Conservation (phyloP, 495 filamentous ascomycete genomes). For the Xylaria venustula region DNA sequence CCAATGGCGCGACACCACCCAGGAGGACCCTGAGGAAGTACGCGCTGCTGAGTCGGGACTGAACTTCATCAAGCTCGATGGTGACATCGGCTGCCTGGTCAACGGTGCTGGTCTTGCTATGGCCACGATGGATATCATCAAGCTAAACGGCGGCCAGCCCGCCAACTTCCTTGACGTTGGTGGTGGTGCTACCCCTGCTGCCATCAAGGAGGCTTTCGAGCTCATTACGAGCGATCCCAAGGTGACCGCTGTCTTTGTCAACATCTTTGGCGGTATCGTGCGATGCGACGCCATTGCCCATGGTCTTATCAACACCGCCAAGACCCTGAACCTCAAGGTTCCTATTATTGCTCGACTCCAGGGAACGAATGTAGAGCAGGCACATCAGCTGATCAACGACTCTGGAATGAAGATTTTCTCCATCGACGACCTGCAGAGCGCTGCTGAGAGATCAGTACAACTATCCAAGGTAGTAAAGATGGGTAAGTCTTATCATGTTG, state of each 20-base stretch:
- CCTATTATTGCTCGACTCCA: slow-evolving; percentile 95
- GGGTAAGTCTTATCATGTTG: slow-evolving; percentile 55
- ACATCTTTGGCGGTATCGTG: slow-evolving; percentile 99
- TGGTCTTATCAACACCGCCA: slow-evolving; percentile 89
- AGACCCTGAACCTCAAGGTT: slow-evolving; percentile 90
- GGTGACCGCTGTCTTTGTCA: slow-evolving; percentile 98
- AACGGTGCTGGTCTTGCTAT: slow-evolving; percentile 98
- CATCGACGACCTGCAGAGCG: slow-evolving; percentile 95
- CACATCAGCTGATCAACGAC: slow-evolving; percentile 94
- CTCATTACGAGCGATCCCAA: slow-evolving; percentile 98
- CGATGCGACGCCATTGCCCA: slow-evolving; percentile 97
- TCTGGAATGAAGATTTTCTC: slow-evolving; percentile 99
- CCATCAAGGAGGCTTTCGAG: slow-evolving; percentile 96
- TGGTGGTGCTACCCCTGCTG: slow-evolving; percentile 92
- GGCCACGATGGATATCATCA: slow-evolving; percentile 99
- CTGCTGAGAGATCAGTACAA: slow-evolving; percentile 97
- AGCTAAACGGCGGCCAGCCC: slow-evolving; percentile 93
- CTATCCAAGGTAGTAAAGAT: slow-evolving; percentile 99
- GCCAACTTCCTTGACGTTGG: slow-evolving; percentile 99
- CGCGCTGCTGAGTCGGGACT: slow-evolving; percentile 89
- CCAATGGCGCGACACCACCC: slow-evolving; percentile 84
- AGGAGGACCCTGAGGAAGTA: slow-evolving; percentile 97
- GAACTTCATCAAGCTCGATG: slow-evolving; percentile 99
- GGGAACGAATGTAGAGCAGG: slow-evolving; percentile 97
- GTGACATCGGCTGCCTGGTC: slow-evolving; percentile 98